Conservation (phyloP, 2,329 filamentous ascomycete genomes). For the Boeremia lycopersici region DNA sequence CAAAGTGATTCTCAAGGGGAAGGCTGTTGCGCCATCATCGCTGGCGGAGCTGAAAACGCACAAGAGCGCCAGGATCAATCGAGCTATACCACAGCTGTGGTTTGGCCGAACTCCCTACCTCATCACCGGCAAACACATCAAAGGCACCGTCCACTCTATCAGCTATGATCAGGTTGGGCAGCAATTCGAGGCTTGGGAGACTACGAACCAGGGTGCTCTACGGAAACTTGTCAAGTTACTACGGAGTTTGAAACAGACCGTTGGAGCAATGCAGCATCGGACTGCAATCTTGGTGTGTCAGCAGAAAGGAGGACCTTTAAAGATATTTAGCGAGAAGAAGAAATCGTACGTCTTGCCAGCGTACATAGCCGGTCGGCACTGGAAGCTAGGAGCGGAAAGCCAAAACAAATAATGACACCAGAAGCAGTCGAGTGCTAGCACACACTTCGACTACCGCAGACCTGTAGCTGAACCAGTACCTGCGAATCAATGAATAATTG, state of each 20-base stretch:
- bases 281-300: constrained; percentile 21
- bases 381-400: not conserved
- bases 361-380: constrained; percentile 13
- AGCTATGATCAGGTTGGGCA: not conserved
- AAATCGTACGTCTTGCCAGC: constrained; percentile 15
- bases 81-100: constrained; percentile 27
- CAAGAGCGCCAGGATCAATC: not conserved
- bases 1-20: constrained; percentile 12
- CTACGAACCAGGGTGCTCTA: constrained; percentile 17
- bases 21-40: constrained; percentile 2
- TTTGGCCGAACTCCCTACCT: constrained; percentile 30
- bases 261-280: not conserved
- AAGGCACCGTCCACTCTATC: constrained; percentile 17
- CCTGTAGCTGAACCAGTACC: too few species aligned
- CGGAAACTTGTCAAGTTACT: constrained; percentile 28
- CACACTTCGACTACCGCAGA: too few species aligned
- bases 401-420: too few species aligned
- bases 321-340: constrained; percentile 17
- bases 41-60: constrained; percentile 28
- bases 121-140: constrained; percentile 21
- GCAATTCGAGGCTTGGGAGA: constrained; percentile 24
- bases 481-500: too few species aligned
- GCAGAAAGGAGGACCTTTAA: constrained; percentile 16
- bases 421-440: too few species aligned
- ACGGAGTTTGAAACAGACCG: constrained; percentile 9